Evolutionary conservation across 2,329 filamentous ascomycete genomes (phyloP).

Genomic region (Penicillium sp.): DNA sequence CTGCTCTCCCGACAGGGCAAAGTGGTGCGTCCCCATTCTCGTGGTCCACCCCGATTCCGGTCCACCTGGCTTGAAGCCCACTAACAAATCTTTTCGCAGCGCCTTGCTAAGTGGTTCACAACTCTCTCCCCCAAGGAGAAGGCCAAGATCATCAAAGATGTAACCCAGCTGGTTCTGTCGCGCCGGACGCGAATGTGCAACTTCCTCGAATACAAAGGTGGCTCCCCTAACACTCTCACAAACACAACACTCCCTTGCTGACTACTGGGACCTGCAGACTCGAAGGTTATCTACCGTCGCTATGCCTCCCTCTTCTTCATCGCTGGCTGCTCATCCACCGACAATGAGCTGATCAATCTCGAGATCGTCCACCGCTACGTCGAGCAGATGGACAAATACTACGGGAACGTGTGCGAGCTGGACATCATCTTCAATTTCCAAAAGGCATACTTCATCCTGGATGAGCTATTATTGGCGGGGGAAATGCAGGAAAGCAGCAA

Average conservation of each 20-base stretch:
- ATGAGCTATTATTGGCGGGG: slow-evolving; percentile 89
- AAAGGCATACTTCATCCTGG: slow-evolving; percentile 98
- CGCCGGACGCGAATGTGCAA: slow-evolving; percentile 99
- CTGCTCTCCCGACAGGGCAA: slow-evolving; percentile 97
- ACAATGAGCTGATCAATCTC: slow-evolving; percentile 96
- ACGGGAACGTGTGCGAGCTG: slow-evolving; percentile 98
- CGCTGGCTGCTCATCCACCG: slow-evolving; percentile 89
- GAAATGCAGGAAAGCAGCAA: slow-evolving; percentile 99
- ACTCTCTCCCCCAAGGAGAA: slow-evolving; percentile 97
- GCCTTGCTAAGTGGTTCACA: slow-evolving; percentile 98
- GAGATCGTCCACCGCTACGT: slow-evolving; percentile 99
- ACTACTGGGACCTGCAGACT: slow-evolving; percentile 56
- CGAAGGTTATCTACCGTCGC: slow-evolving; percentile 96
- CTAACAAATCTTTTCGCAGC: slow-evolving; percentile 52
- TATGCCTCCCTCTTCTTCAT: slow-evolving; percentile 99
- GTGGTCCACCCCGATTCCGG: slow-evolving; percentile 38
- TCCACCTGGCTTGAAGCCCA: slow-evolving; percentile 19
- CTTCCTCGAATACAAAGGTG: slow-evolving; percentile 98
- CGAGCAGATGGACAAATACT: slow-evolving; percentile 99
- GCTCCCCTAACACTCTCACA: slow-evolving; percentile 3
- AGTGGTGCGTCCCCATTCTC: slow-evolving; percentile 66
- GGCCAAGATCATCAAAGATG: slow-evolving; percentile 99
- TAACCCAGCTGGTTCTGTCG: slow-evolving; percentile 93
- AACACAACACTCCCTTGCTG: background rate
- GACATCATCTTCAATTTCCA: slow-evolving; percentile 99